Base-by-base conservation (phyloP, 1,284 basidiomycete genomes). In the Prillingera fragicola region DNA sequence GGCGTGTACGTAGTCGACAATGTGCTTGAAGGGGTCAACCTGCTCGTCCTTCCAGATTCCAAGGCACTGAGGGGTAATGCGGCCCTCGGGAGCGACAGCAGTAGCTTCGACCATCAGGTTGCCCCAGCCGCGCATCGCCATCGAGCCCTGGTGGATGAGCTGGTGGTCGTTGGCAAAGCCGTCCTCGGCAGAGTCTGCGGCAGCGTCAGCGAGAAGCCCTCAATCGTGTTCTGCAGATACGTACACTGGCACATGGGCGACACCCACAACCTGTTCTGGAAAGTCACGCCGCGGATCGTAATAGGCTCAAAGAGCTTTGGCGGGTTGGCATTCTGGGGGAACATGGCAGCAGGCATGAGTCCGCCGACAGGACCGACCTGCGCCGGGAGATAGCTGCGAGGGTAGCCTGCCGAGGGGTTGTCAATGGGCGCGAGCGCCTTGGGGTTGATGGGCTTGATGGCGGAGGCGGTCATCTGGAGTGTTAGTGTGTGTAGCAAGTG, bases 11-110 rank as follows among this genome's bases (percentile, higher is more conserved):
- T 85, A 86, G 26, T 83, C 77, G 51, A 86, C 81, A 48, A 91
- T 78, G 25, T 80, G 74, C 56, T 80, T 78, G 41, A 86, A 74
- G 0, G 80, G 76, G 3, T 72, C 75, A 33, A 84, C 80, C 38
- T 91, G 87, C 2, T 75, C 75, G 58, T 87, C 84, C 5, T 77
- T 73, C 84, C 85, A 89, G 31, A 88, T 70, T 1, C 85, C 85
- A 70, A 33, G 33, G 50, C 74, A 71, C 41, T 73, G 60, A 1
- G 74, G 73, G 1, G 72, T 67, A 56, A 77, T 75, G 27, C 87
- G 77, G 3, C 85, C 87, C 65, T 88, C 83, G 0, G 87, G 82
- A 0, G 82, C 71, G 14, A 88, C 81, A 3, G 79, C 75, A 1
- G 81, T 80, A 1, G 83, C 81, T 65, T 85, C 83, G 41, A 85